Evolutionary conservation across 225 moss, liverwort and hornwort species (phyloP).

Genomic region (Polytrichum commune): DNA sequence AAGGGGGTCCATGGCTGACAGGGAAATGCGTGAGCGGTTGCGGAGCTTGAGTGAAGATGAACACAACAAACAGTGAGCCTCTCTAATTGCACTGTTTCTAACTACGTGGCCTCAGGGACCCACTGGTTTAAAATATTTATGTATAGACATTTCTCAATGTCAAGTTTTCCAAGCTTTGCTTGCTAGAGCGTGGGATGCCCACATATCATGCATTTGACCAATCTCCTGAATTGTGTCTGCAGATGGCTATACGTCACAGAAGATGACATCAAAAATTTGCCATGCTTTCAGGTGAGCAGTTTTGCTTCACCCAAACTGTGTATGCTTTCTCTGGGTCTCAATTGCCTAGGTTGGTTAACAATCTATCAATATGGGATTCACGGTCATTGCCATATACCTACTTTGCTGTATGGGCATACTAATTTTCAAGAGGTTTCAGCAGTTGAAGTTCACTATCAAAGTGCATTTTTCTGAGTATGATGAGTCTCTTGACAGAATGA

Average conservation of each 20-base stretch:
- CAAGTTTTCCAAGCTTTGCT: too few relatives aligned
- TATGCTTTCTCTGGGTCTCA: neutral
- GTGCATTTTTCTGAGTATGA: neutral
- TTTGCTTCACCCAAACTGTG: neutral
- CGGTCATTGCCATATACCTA: too few relatives aligned
- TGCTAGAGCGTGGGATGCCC: too few relatives aligned
- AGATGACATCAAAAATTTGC: conserved; percentile 75
- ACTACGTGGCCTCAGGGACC: too few relatives aligned
- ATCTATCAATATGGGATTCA: too few relatives aligned
- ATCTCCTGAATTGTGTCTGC: neutral
- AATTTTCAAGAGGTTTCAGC: too few relatives aligned
- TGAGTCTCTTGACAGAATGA: conserved; percentile 47
- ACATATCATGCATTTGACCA: neutral
- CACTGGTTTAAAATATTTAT: too few relatives aligned
- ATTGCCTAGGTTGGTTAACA: too few relatives aligned
- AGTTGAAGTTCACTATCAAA: too few relatives aligned
- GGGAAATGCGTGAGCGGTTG: conserved; percentile 72
- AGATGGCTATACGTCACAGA: conserved; percentile 89
- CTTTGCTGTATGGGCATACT: too few relatives aligned
- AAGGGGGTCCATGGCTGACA: conserved; percentile 9
- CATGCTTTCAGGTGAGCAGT: conserved; percentile 70
- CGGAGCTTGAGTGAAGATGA: conserved; percentile 68
- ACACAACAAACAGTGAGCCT: conserved; percentile 65
- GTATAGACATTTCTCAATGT: too few relatives aligned
- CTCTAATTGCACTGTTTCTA: neutral